These are phyloP conservation scores for Tulasnella sp. DNA, from an alignment of 768 basidiomycete genomes.

Conservation along the genomic window DNA sequence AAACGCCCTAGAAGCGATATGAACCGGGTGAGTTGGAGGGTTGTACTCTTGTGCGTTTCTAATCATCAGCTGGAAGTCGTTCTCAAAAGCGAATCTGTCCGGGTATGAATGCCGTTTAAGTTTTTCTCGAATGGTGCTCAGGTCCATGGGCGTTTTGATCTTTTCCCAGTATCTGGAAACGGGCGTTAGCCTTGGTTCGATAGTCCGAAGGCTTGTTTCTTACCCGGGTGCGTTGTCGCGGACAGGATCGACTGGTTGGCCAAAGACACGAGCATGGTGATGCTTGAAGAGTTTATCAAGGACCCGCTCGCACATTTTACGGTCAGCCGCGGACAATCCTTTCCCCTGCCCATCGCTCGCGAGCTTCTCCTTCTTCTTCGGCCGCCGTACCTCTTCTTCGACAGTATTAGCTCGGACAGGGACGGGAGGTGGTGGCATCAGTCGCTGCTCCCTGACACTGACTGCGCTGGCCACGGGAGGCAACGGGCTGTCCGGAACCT, in stretches of 20 bases:
- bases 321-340: slow-evolving; percentile 74
- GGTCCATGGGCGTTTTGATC: slow-evolving; percentile 92
- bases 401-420: not conserved
- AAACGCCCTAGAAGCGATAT: slow-evolving; percentile 68
- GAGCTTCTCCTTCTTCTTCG: slow-evolving; percentile 44
- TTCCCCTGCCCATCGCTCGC: slow-evolving; percentile 66
- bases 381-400: not conserved
- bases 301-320: slow-evolving; percentile 68
- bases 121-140: slow-evolving; percentile 83
- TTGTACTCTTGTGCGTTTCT: slow-evolving; percentile 87
- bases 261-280: slow-evolving; percentile 70
- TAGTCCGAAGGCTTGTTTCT: slow-evolving; percentile 31
- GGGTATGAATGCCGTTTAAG: slow-evolving; percentile 82
- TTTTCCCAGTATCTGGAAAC: slow-evolving; percentile 75
- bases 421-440: slow-evolving; percentile 27
- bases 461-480: not conserved
- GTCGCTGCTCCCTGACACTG: not conserved
- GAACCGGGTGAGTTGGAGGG: slow-evolving; percentile 60
- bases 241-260: slow-evolving; percentile 93
- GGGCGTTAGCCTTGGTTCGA: not conserved
- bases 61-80: slow-evolving; percentile 86
- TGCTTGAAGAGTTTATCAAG: slow-evolving; percentile 74
- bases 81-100: slow-evolving; percentile 75
- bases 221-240: slow-evolving; percentile 87
- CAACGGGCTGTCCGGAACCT: not conserved